Evolutionary conservation across 441 rosid species (phyloP).

Genomic region (Gossypium lobatum): DNA sequence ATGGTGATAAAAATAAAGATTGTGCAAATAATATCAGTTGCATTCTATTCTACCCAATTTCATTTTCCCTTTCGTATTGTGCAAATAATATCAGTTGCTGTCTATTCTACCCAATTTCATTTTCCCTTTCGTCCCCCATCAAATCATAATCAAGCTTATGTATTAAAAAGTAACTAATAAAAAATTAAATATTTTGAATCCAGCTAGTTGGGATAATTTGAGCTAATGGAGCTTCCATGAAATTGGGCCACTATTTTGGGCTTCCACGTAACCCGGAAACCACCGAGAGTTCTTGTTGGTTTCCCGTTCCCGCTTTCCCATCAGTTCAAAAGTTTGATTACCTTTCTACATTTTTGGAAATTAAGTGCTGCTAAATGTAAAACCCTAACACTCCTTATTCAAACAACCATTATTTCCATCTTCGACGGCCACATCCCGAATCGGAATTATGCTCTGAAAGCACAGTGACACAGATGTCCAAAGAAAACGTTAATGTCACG

Average conservation of each 20-base stretch:
- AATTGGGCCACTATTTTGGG: not conserved
- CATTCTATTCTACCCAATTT: not conserved
- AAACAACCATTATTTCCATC: not conserved
- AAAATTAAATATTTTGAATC: not conserved
- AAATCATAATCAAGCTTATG: not conserved
- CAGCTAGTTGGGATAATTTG: not conserved
- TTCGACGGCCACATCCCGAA: not conserved
- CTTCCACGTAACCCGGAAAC: not conserved
- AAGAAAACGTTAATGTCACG: conserved; percentile 22
- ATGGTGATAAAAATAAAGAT: not conserved
- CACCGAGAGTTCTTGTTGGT: not conserved
- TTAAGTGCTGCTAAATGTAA: not conserved
- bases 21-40: not conserved
- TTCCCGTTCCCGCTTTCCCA: not conserved
- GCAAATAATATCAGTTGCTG: too few species aligned
- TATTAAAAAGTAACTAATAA: not conserved
- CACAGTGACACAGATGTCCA: conserved; percentile 19
- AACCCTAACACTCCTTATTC: not conserved
- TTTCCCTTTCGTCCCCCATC: not conserved
- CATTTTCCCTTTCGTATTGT: not conserved
- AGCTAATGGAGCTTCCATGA: not conserved
- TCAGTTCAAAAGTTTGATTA: not conserved
- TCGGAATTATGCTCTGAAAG: not conserved
- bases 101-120: too few species aligned
- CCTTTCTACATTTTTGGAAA: not conserved